Conservation (phyloP, 345 rosid species). For the Camelina laxa region DNA sequence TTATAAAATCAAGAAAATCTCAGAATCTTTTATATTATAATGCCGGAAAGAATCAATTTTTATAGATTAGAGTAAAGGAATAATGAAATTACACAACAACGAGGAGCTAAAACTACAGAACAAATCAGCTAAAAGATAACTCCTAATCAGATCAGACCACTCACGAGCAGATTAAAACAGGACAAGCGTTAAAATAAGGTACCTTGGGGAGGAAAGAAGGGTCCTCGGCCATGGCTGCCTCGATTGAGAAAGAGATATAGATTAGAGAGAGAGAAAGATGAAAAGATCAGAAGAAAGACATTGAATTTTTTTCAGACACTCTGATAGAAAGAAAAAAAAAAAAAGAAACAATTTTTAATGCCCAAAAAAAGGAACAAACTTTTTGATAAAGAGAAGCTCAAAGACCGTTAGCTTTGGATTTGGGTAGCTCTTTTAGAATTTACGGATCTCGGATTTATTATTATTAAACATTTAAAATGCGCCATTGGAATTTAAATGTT, state of each 20-base stretch:
- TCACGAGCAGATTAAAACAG: constrained; percentile 20
- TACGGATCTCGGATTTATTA: constrained; percentile 28
- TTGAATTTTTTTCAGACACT: constrained; percentile 41
- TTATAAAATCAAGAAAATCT: constrained; percentile 17
- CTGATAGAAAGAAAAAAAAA: background rate
- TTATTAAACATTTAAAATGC: constrained; percentile 5
- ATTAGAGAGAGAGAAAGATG: constrained; percentile 28
- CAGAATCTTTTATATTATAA: constrained; percentile 10
- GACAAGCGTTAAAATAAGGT: constrained; percentile 5
- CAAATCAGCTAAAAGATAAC: constrained; percentile 17
- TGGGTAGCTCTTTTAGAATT: constrained; percentile 40
- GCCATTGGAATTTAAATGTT: constrained; percentile 24
- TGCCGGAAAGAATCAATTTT: constrained; percentile 23
- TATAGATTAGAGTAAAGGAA: background rate
- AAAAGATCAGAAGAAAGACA: constrained; percentile 50
- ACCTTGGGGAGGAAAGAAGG: constrained; percentile 74
- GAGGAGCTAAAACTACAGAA: constrained; percentile 3
- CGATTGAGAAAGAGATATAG: background rate
- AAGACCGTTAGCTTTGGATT: constrained; percentile 23
- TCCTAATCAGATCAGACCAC: constrained; percentile 41
- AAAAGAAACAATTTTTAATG: background rate
- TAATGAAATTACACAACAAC: background rate
- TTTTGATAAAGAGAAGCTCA: constrained; percentile 13
- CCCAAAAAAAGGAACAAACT: constrained; percentile 2
- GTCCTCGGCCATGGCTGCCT: constrained; percentile 68